Evolutionary conservation across 768 basidiomycete genomes (phyloP), one percentile per base, ranked within the genome.

Genomic region (Lentinula raphanica): DNA sequence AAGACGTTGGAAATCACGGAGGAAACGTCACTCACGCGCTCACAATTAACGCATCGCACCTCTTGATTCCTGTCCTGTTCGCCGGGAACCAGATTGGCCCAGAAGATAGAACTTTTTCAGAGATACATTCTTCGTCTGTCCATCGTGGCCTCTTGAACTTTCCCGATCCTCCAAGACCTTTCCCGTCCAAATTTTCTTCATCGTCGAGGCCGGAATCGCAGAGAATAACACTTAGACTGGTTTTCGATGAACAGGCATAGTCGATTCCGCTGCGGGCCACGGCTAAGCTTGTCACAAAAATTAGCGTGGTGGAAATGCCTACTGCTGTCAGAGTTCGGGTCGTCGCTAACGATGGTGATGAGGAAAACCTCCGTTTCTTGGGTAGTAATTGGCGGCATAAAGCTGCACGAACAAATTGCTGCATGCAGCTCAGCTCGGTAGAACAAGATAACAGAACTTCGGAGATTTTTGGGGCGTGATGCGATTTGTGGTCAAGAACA

Each of bases 281-380:
- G n/a, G 55, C 55, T 56, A 56, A 56, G 55, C 42, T 56, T 48
- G 55, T 36, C 23, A 46, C 19, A 48, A 19, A 46, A 36, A 48
- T 13, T 45, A 56, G 48, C 19, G 55, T 46, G 55, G 55, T 56
- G 17, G 54, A 56, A 45, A 45, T 23, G 54, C 55, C 44, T 56
- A 56, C n/a, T n/a, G n/a, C 55, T 29, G 55, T 48, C 45, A 56
- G 44, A 45, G n/a, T n/a, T n/a, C n/a, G n/a, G n/a, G n/a, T n/a
- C n/a, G 32, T 25, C 21, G 54, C 7, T 3, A 40, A 27, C 29
- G 54, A 27, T 49, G 29, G 6, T n/a, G n/a, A n/a, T n/a, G n/a
- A n/a, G n/a, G n/a, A n/a, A n/a, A n/a, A n/a, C 7, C 28, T 27
- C 21, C 48, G 27, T 28, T 19, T n/a, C 12, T 8, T 49, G 27